Conservation (phyloP, 306 rosid species). For the Ziziphus jujuba region DNA sequence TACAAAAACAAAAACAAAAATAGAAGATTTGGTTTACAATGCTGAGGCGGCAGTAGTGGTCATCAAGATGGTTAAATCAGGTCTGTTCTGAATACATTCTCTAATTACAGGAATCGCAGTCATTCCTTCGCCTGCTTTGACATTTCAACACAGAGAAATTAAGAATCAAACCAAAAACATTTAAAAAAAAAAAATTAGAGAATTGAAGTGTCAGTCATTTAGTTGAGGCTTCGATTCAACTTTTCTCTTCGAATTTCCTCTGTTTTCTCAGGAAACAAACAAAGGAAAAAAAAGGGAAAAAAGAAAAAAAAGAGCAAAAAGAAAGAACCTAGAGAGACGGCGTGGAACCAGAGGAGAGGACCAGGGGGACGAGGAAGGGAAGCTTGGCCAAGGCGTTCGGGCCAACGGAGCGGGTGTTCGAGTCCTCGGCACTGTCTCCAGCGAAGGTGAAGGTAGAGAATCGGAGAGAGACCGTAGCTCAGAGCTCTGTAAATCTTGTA, state of each 20-base stretch:
- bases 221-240: background rate
- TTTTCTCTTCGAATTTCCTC: background rate
- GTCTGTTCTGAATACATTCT: constrained; percentile 60
- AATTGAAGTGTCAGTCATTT: background rate
- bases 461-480: constrained; percentile 59
- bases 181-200: background rate
- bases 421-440: constrained; percentile 65
- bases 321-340: constrained; percentile 78
- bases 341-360: constrained; percentile 87
- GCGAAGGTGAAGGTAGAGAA: constrained; percentile 57
- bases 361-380: constrained; percentile 66
- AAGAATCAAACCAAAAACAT: background rate
- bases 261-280: constrained; percentile 15
- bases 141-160: background rate
- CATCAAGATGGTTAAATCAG: constrained; percentile 66
- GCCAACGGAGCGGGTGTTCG: constrained; percentile 72
- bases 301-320: background rate
- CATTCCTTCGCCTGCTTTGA: constrained; percentile 78
- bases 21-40: constrained; percentile 47
- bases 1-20: background rate
- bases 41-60: constrained; percentile 79
- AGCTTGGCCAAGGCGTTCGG: constrained; percentile 75
- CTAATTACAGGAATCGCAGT: constrained; percentile 79
- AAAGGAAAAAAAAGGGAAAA: background rate
- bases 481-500: constrained; percentile 70